These are phyloP conservation scores for Larix sibirica DNA, from an alignment of 83 land plant species.

Conservation along the genomic window DNA sequence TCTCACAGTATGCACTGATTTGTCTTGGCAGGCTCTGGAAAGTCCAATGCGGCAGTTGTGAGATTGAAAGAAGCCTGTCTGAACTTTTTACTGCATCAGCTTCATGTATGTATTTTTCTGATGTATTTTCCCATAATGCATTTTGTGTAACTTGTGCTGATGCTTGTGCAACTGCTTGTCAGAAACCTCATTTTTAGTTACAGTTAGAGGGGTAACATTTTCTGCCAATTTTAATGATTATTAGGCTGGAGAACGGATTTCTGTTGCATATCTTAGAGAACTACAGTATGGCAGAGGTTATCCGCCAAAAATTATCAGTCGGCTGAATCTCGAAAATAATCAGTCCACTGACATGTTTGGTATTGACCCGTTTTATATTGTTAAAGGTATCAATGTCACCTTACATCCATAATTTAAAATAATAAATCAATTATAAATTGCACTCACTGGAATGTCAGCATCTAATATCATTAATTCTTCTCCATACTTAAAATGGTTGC, in stretches of 20 bases:
- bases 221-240: neutral
- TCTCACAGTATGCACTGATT: neutral
- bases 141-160: neutral
- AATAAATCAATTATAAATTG: neutral
- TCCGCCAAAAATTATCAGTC: neutral
- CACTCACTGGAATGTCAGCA: neutral
- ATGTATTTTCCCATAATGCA: neutral
- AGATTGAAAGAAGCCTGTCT: constrained; percentile 52
- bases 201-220: neutral
- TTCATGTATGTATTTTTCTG: constrained; percentile 7
- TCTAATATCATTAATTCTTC: no score
- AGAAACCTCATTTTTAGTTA: neutral
- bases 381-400: constrained; percentile 48
- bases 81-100: constrained; percentile 46
- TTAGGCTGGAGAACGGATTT: neutral
- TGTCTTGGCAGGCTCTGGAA: constrained; percentile 57
- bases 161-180: neutral
- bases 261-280: constrained; percentile 4
- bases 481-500: no score
- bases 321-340: neutral
- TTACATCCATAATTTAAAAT: no score
- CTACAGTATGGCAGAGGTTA: constrained; percentile 53
- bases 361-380: constrained; percentile 83
- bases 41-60: constrained; percentile 53
- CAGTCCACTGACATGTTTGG: constrained; percentile 58